Evolutionary conservation across 805 yeast genomes (phyloP).

Genomic region (Kluyveromyces lactis): DNA sequence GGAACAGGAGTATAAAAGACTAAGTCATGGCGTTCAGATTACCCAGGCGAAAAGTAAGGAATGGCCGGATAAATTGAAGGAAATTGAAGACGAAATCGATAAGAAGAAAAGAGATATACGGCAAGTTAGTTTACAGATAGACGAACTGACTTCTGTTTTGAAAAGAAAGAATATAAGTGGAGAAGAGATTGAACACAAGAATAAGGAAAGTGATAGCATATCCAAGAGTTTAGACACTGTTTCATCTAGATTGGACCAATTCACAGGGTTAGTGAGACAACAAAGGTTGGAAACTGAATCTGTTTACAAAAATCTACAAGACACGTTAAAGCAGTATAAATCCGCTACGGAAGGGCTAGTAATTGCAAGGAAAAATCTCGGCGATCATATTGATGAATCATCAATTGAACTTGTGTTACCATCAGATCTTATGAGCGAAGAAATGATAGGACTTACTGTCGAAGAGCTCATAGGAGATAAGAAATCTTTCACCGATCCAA

Average conservation of each 20-base stretch:
- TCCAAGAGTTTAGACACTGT: slow-evolving; percentile 44
- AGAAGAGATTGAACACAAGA: slow-evolving; percentile 54
- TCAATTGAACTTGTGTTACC: slow-evolving; percentile 33
- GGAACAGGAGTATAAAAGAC: slow-evolving; percentile 61
- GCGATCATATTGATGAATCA: slow-evolving; percentile 18
- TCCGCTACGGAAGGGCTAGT: slow-evolving; percentile 36
- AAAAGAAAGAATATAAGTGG: slow-evolving; percentile 51
- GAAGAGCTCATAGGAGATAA: slow-evolving; percentile 9
- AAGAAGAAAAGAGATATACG: slow-evolving; percentile 36
- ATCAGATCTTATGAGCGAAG: slow-evolving; percentile 9
- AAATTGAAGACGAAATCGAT: slow-evolving; percentile 46
- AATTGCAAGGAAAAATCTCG: slow-evolving; percentile 14
- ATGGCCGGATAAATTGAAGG: slow-evolving; percentile 55
- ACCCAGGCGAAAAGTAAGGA: slow-evolving; percentile 56
- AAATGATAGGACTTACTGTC: slow-evolving; percentile 9
- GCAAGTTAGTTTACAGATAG: slow-evolving; percentile 35
- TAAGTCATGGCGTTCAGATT: slow-evolving; percentile 59
- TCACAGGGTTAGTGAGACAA: slow-evolving; percentile 37
- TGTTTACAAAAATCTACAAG: slow-evolving; percentile 43
- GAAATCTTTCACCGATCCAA: slow-evolving; percentile 18
- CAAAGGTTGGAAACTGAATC: slow-evolving; percentile 44
- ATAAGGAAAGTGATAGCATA: slow-evolving; percentile 51
- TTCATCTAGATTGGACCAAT: slow-evolving; percentile 37
- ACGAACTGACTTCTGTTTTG: slow-evolving; percentile 36
- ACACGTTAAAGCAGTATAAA: slow-evolving; percentile 49